Evolutionary conservation across 306 rosid genomes (phyloP), one percentile per base, ranked within the genome.

Genomic region (Corylus avellana): DNA sequence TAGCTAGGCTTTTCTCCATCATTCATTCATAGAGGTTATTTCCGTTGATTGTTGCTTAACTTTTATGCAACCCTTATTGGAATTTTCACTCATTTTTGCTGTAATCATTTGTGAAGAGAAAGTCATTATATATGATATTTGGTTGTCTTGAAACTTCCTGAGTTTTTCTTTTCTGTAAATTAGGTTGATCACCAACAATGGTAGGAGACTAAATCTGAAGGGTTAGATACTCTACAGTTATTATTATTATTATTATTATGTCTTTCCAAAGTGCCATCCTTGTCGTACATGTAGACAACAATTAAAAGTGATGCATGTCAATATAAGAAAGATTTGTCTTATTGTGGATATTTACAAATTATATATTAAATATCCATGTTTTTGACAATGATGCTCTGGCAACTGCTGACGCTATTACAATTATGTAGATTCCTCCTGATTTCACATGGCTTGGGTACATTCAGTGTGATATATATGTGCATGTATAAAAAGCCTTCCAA

Each of bases 401-500:
- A 46, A 18, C 32, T 53, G 62, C 51, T 55, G 70, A 79, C 27
- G 18, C 11, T 18, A 49, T 59, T 59, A 72, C 78, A 49, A 51
- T 51, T n/a, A 17, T 29, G 79, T n/a, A 75, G 78, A 77, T 39
- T 81, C 82, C 75, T 55, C 62, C 32, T 3, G 37, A 42, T 20
- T 32, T n/a, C 50, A 5, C 3, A 14, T 35, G 66, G 67, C 53
- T 75, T 75, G 64, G 76, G 46, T 42, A 64, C 57, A 47, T 54
- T 29, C 58, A 16, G 20, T 37, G 3, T 37, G 78, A 55, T 22
- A 18, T 42, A 9, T 78, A 73, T 67, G 7, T 42, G 46, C 8
- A 42, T 42, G 8, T 25, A 20, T 73, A 69, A 59, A 35, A 35
- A 58, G 9, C 37, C 25, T 1, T 8, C 76, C 16, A 17, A 54